phyloP scores from a whole-genome alignment of 495 filamentous ascomycete genomes.

The Paragyromitra xinjiangensis region DNA sequence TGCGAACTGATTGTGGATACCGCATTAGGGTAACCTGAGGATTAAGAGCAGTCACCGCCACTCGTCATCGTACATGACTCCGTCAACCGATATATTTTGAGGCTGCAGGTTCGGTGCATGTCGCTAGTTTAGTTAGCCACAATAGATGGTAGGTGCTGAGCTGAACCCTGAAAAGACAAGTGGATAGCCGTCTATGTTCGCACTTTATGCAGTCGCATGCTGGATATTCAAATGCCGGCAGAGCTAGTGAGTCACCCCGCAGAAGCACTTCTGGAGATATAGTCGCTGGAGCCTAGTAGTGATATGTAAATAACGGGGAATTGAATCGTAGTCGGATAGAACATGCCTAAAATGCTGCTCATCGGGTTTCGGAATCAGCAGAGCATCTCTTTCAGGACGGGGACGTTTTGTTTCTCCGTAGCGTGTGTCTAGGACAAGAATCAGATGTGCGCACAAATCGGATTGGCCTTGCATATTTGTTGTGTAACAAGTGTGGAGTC shows the following conservation, averaged over 20 bases:
- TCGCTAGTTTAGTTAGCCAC: conserved; percentile 6
- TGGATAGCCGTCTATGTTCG: conserved; percentile 12
- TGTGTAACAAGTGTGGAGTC: conserved; percentile 15
- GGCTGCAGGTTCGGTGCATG: conserved; percentile 26
- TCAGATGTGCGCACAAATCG: conserved; percentile 37
- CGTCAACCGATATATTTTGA: conserved; percentile 13
- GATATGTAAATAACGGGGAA: neutral
- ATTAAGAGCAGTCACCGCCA: conserved; percentile 3
- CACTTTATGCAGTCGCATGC: conserved; percentile 14
- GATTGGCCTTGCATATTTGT: conserved; percentile 2
- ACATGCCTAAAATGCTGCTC: conserved; percentile 20
- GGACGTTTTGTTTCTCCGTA: conserved; percentile 25
- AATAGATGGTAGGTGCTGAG: conserved; percentile 4
- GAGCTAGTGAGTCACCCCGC: conserved; percentile 42
- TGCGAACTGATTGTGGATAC: conserved; percentile 14
- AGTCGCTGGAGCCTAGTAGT: neutral
- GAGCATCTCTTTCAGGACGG: conserved; percentile 14
- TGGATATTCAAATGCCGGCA: conserved; percentile 17
- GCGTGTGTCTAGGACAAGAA: conserved; percentile 22
- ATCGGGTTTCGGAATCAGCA: conserved; percentile 28
- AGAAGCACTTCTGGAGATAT: conserved; percentile 11
- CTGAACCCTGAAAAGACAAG: neutral
- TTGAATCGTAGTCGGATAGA: neutral
- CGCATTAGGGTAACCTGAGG: conserved; percentile 17
- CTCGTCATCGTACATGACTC: conserved; percentile 34